Percentiles rank a stretch among this genome's conserved stretches.
Evolutionary conservation across 2,329 filamentous ascomycete genomes (phyloP).

Genomic region (Exserohilum rostratum): DNA sequence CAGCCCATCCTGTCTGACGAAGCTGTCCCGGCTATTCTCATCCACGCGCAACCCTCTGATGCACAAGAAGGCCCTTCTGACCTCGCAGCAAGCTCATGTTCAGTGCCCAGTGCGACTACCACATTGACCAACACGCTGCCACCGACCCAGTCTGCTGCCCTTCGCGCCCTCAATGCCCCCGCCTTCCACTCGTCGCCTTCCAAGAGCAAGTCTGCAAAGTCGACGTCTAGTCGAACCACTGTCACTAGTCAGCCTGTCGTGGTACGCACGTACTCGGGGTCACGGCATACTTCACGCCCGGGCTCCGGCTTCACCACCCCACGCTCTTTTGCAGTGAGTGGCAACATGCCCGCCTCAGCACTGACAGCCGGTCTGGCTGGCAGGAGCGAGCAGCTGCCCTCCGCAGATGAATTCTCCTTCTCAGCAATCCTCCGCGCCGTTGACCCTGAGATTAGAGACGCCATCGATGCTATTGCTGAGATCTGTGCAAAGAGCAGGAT

Average conservation of each 20-base stretch:
- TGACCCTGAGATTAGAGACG: slow-evolving; percentile 63
- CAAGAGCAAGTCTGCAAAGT: slow-evolving; percentile 46
- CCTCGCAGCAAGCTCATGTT: slow-evolving; percentile 40
- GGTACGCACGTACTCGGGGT: slow-evolving; percentile 50
- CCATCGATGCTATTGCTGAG: slow-evolving; percentile 67
- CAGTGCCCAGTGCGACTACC: slow-evolving; percentile 45
- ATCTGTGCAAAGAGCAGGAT: slow-evolving; percentile 67
- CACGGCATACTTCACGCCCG: slow-evolving; percentile 41
- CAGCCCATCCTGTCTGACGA: slow-evolving; percentile 21
- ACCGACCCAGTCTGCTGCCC: slow-evolving; percentile 46
- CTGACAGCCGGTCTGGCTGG: slow-evolving; percentile 41
- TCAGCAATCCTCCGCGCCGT: slow-evolving; percentile 62
- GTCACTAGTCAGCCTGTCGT: slow-evolving; percentile 53
- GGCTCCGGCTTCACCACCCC: slow-evolving; percentile 42
- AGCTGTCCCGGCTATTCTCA: slow-evolving; percentile 32
- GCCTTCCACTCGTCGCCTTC: slow-evolving; percentile 43
- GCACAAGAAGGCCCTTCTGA: slow-evolving; percentile 38
- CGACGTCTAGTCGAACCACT: slow-evolving; percentile 47
- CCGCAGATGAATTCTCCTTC: slow-evolving; percentile 61
- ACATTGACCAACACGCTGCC: slow-evolving; percentile 47
- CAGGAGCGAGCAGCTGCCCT: slow-evolving; percentile 47
- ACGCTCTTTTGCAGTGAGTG: slow-evolving; percentile 41
- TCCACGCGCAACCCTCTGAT: slow-evolving; percentile 38
- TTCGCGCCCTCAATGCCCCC: slow-evolving; percentile 48
- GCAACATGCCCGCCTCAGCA: slow-evolving; percentile 31